A percentile compares a stretch with the other conserved stretches of the same genome.
Conservation (phyloP, 805 yeast genomes). For the Cyberlindnera xylosilytica region DNA sequence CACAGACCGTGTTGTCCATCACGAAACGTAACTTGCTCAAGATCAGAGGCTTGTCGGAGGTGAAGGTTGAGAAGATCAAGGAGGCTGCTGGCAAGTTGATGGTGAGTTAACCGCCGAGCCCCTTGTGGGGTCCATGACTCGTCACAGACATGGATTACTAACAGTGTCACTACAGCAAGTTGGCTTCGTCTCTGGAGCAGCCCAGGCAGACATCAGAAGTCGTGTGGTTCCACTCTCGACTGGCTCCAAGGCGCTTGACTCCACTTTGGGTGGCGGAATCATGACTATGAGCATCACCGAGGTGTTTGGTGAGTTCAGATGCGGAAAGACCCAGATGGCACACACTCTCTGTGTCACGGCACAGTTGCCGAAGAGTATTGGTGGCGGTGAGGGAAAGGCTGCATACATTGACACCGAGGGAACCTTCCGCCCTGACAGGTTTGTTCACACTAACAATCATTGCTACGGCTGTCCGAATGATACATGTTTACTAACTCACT, state of each 20-base stretch:
- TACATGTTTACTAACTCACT: not conserved
- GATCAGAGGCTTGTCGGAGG: conserved; percentile 72
- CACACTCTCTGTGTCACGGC: conserved; percentile 77
- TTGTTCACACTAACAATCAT: not conserved
- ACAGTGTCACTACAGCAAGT: conserved; percentile 31
- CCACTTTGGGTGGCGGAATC: conserved; percentile 70
- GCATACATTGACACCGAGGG: conserved; percentile 81
- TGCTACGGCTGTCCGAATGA: not conserved
- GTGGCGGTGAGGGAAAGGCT: conserved; percentile 81
- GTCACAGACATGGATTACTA: too few relatives aligned
- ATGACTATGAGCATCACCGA: conserved; percentile 77
- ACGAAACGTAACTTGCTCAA: conserved; percentile 62
- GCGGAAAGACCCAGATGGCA: conserved; percentile 80
- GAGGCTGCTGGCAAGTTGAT: conserved; percentile 67
- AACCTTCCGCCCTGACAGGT: conserved; percentile 66
- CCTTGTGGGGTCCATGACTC: too few relatives aligned
- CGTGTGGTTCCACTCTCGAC: conserved; percentile 66
- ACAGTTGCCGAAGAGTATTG: conserved; percentile 60
- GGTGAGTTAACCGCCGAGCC: too few relatives aligned
- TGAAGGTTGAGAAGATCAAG: conserved; percentile 73
- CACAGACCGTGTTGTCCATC: conserved; percentile 50
- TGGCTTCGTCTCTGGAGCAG: conserved; percentile 73
- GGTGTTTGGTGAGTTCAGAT: conserved; percentile 76
- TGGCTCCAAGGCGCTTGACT: conserved; percentile 68
- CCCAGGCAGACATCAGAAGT: conserved; percentile 61